phyloP scores from a whole-genome alignment of 1,284 basidiomycete species.

The Coniophora puteana region DNA sequence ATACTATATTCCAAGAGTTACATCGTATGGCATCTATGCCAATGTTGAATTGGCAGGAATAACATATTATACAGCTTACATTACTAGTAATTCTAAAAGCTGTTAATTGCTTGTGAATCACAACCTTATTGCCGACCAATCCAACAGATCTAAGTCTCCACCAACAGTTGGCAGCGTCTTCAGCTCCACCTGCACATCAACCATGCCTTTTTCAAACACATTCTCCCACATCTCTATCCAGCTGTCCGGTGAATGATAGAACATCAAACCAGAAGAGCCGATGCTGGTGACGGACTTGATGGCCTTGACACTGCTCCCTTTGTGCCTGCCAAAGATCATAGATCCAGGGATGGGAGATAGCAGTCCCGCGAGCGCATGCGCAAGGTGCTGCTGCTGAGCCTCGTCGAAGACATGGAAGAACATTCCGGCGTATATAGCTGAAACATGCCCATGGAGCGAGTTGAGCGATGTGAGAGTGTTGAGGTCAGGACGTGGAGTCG shows the following conservation, averaged over 20 bases:
- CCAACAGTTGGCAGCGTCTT: too few relatives aligned
- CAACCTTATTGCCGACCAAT: too few relatives aligned
- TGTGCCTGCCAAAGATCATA: conserved; percentile 12
- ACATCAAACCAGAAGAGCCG: too few relatives aligned
- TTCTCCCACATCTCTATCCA: conserved; percentile 18
- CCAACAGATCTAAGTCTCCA: too few relatives aligned
- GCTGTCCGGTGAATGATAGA: conserved; percentile 21
- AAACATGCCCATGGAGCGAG: conserved; percentile 18
- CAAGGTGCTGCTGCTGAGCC: conserved; percentile 20
- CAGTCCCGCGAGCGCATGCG: conserved; percentile 18
- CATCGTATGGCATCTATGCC: too few relatives aligned
- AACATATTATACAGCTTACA: too few relatives aligned
- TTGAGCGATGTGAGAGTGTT: conserved; percentile 17
- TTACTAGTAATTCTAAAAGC: too few relatives aligned
- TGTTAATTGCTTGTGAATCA: too few relatives aligned
- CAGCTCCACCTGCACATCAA: too few relatives aligned
- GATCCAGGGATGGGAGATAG: conserved; percentile 18
- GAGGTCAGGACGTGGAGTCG: conserved; percentile 10
- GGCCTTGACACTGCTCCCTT: background rate
- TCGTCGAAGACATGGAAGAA: conserved; percentile 30
- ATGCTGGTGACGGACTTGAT: too few relatives aligned
- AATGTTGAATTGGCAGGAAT: too few relatives aligned
- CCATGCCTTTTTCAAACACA: conserved; percentile 15
- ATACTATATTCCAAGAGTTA: too few relatives aligned
- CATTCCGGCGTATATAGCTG: conserved; percentile 19